phyloP scores from a whole-genome alignment of 371 early-diverging fungal genomes.

The Rhizopus sp. region DNA sequence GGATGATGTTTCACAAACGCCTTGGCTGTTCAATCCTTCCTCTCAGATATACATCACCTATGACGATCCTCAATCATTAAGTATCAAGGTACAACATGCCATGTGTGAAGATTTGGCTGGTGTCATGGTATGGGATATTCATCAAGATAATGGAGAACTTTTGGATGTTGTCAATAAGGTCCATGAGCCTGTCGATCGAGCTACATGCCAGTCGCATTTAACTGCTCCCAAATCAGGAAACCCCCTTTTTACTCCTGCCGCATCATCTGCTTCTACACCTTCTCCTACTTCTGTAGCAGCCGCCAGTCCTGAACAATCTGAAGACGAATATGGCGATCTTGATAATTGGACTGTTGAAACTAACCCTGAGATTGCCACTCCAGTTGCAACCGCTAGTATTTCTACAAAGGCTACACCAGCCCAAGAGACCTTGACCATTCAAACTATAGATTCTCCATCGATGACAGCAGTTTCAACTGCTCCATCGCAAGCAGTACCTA shows the following conservation, averaged over 20 bases:
- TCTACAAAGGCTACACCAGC: conserved; percentile 1
- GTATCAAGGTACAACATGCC: conserved; percentile 61
- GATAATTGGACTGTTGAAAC: background rate
- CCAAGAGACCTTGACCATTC: background rate
- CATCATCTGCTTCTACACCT: background rate
- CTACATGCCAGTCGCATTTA: background rate
- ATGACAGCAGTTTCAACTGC: background rate
- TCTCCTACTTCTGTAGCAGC: background rate
- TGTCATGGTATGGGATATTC: conserved; percentile 64
- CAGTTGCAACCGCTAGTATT: conserved; percentile 6
- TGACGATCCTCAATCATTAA: conserved; percentile 63
- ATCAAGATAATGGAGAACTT: conserved; percentile 61
- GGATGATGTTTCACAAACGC: conserved; percentile 66
- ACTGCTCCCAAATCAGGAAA: too few species aligned
- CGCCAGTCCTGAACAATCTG: background rate
- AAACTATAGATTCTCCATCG: background rate
- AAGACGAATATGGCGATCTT: conserved; percentile 8
- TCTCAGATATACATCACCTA: conserved; percentile 62
- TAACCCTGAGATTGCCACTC: background rate
- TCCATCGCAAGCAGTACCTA: background rate
- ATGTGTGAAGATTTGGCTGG: conserved; percentile 56
- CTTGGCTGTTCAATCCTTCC: conserved; percentile 70
- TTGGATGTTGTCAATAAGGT: conserved; percentile 42
- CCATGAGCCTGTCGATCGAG: conserved; percentile 15
- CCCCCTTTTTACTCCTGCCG: background rate